Base-by-base conservation (phyloP, 495 filamentous ascomycete genomes). In the Daldinia loculata region DNA sequence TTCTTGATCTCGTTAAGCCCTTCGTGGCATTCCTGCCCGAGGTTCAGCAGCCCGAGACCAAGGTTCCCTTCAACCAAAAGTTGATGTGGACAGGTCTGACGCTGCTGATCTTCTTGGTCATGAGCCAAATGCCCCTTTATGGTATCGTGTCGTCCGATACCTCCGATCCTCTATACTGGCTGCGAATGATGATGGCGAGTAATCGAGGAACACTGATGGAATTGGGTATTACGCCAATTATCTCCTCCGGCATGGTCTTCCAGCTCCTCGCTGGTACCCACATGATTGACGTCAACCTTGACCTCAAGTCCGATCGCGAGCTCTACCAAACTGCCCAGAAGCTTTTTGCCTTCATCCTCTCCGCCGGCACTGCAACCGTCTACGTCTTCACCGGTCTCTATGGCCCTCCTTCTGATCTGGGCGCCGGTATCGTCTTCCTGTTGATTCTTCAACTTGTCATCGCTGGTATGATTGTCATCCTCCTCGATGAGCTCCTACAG, bases 161-260 rank as follows among this genome's bases (percentile, higher is more conserved):
- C 60, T 96, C 93, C 45, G 96, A 99, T 85, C 96, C 96, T 69
- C 85, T 99, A 77, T 99, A 98, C 90, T 99, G 96, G 96, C 88
- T 99, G 75, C 91, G 96, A 79, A 98, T 98, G 95, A 97, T 99
- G 94, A 84, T 98, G 86, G 96, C 96, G 76, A 96, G 92, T 92
- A 99, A 99, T 80, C 88, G 96, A 76, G 96, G 96, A 79, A 99
- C 96, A 32, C 79, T 99, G 80, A 99, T 99, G 96, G 96, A 99
- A 76, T 80, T 99, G 85, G 96, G 96, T 84, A 99, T 98, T 77
- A 96, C 94, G 32, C 96, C 96, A 61, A 98, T 99, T 81, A 98
- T 99, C 83, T 97, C 95, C 66, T 98, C 96, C 34, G 96, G 96
- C 83, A 99, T 98, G 96, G 93, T 99, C 75, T 99, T 99, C 88